These are phyloP conservation scores for Pelargonium myrrhifolium DNA, from an alignment of 441 rosid species.

Conservation along the genomic window DNA sequence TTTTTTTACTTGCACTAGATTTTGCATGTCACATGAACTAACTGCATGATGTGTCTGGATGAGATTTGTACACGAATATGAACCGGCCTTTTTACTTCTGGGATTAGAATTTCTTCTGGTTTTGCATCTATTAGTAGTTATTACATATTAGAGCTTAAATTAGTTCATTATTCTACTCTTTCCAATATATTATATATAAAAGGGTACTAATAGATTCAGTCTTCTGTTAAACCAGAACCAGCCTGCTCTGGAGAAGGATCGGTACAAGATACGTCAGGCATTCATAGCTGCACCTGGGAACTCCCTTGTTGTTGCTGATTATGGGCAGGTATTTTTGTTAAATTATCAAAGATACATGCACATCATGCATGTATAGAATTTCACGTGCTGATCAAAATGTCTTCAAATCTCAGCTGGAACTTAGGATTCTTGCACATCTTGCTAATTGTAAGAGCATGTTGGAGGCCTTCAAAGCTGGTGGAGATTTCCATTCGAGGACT, in stretches of 20 bases:
- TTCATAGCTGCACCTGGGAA: slow-evolving; percentile 88
- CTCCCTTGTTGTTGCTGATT: slow-evolving; percentile 94
- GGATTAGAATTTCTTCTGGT: background rate
- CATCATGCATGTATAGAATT: slow-evolving; percentile 13
- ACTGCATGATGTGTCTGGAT: background rate
- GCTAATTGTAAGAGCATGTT: slow-evolving; percentile 90
- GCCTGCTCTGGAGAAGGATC: slow-evolving; percentile 97
- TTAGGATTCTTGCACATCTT: slow-evolving; percentile 96
- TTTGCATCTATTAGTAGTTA: slow-evolving; percentile 1
- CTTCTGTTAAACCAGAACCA: slow-evolving; percentile 53
- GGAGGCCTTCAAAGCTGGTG: slow-evolving; percentile 94
- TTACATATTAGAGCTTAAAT: background rate
- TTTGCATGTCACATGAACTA: background rate
- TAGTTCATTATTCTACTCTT: background rate
- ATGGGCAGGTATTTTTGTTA: slow-evolving; percentile 70
- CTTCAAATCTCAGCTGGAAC: slow-evolving; percentile 69
- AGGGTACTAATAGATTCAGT: slow-evolving; percentile 11
- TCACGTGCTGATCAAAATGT: slow-evolving; percentile 28
- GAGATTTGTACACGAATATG: background rate
- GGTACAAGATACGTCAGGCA: slow-evolving; percentile 95
- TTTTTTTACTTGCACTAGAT: background rate
- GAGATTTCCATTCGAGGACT: slow-evolving; percentile 97
- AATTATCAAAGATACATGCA: slow-evolving; percentile 1
- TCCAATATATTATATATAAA: slow-evolving; percentile 3
- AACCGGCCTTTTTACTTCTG: background rate